Evolutionary conservation across 306 rosid genomes (phyloP), one percentile per base, ranked within the genome.

Genomic region (Sicyos baderoa): DNA sequence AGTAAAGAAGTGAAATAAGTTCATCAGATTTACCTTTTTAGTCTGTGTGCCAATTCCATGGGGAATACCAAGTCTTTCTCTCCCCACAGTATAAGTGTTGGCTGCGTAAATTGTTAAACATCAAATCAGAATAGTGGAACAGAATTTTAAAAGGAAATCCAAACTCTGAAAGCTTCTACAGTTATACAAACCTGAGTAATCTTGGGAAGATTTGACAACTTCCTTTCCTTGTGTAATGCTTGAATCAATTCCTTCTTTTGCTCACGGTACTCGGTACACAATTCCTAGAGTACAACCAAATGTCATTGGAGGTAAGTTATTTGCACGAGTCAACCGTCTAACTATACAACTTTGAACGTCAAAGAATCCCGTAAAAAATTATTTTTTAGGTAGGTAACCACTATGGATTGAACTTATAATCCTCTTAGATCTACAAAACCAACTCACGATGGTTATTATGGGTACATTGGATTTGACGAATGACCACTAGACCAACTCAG

Each of bases 51-150:
- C 73, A 92, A 84, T 78, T 89, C 97, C 73, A 92, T 37, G 11
- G 97, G 97, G 81, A 89, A 92, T 44, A 92, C 77, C 58, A 13
- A 61, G 82, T 92, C 97, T 44, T 83, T 78, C 74, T 89, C 97
- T 77, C 98, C 98, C 96, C 98, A 92, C 53, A 92, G 74, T 63
- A 92, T 75, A 19, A 84, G 80, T 29, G 96, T 82, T 25, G 89
- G 89, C 98, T 93, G 88, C 80, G 81, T 51, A 55, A 67, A 63
- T 40, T 75, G 16, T 40, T 35, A 55, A 40, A 35, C 35, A n/a
- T 7, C 51, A 22, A 42, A 75, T 63, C 5, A 42, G 52, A 63
- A 63, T 3, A 40, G n/a, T 10, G 47, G 76, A 64, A 27, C 16
- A 37, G 47, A 27, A 56, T 61, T 56, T 63, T 51, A 21, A 70